phyloP scores from a whole-genome alignment of 768 basidiomycete species.

The Hirschioporus abietinus region DNA sequence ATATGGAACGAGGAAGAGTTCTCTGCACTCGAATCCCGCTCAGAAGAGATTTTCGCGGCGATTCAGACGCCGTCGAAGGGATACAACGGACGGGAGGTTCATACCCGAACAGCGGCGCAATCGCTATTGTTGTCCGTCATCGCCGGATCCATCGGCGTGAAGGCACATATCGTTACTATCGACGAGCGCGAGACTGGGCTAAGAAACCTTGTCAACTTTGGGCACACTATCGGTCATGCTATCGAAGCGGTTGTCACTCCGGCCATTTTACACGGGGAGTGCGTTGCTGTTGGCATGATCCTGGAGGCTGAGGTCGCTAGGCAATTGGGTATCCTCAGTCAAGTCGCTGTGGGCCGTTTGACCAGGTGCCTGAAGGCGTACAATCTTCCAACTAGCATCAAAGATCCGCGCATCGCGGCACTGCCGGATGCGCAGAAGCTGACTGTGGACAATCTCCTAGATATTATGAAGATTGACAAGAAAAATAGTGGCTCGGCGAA shows the following conservation, averaged over 20 bases:
- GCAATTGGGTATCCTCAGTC: constrained; percentile 79
- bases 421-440: constrained; percentile 68
- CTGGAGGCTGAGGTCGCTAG: constrained; percentile 93
- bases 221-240: constrained; percentile 97
- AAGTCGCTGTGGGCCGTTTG: constrained; percentile 89
- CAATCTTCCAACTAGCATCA: constrained; percentile 79
- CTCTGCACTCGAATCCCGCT: constrained; percentile 77
- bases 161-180: constrained; percentile 93
- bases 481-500: constrained; percentile 92
- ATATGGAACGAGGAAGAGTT: constrained; percentile 96
- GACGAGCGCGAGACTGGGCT: constrained; percentile 96
- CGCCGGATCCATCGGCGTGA: constrained; percentile 89
- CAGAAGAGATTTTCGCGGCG: constrained; percentile 80
- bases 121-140: constrained; percentile 87
- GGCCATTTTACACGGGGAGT: constrained; percentile 92
- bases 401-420: constrained; percentile 71
- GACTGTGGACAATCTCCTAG: constrained; percentile 75
- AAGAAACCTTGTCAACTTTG: constrained; percentile 98
- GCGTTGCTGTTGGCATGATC: constrained; percentile 93
- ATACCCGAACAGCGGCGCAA: constrained; percentile 70
- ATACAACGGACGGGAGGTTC: constrained; percentile 49
- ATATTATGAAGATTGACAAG: constrained; percentile 96
- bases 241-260: constrained; percentile 96
- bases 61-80: constrained; percentile 66
- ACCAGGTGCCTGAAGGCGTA: constrained; percentile 85